Evolutionary conservation across 441 rosid genomes (phyloP), one percentile per base, ranked within the genome.

Genomic region (Adansonia madagascariensis): DNA sequence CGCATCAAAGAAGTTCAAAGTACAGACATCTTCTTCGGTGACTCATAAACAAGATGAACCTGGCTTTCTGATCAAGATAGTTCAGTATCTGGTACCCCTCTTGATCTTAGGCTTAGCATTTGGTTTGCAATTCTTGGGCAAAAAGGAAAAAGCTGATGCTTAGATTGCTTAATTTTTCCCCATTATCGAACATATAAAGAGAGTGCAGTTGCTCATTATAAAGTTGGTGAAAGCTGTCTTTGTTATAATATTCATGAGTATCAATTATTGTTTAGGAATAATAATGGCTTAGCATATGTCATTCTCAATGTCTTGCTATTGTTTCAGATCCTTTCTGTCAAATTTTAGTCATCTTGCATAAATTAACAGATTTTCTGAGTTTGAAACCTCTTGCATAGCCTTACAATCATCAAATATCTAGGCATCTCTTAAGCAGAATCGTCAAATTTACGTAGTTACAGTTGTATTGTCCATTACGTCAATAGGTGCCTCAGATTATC

Each of bases 41-140:
- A 31, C 70, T 27, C 56, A 10, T 1, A 73, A 68, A 15, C 39
- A 47, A 0, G 46, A 46, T 0, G 74, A 78, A 1, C 56, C 73
- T 47, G 82, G 70, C 62, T 69, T 71, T 53, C 79, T 49, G 64
- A 57, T 74, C 41, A 88, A 84, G 74, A 8, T 80, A 44, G 55
- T 90, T 46, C 81, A 81, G 61, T 80, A 84, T 74, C 70, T 87
- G 64, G 68, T 85, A n/a, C 89, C 89, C 20, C 83, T 90, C 49
- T 76, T 87, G 77, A 79, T 90, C 77, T 69, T 90, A 27, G 89
- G 84, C 3, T 47, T 88, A 15, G 91, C 89, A 64, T 83, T 88
- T 79, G 78, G 53, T 65, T 77, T 86, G 74, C 80, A 82, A 66
- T 82, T 72, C 84, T 82, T 69, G 27, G 55, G 77, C 68, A 80